A percentile compares a stretch with the other conserved stretches of the same genome.
These are phyloP conservation scores for Aspergillus sp. DNA, from an alignment of 2,329 filamentous ascomycete genomes.

Conservation along the genomic window DNA sequence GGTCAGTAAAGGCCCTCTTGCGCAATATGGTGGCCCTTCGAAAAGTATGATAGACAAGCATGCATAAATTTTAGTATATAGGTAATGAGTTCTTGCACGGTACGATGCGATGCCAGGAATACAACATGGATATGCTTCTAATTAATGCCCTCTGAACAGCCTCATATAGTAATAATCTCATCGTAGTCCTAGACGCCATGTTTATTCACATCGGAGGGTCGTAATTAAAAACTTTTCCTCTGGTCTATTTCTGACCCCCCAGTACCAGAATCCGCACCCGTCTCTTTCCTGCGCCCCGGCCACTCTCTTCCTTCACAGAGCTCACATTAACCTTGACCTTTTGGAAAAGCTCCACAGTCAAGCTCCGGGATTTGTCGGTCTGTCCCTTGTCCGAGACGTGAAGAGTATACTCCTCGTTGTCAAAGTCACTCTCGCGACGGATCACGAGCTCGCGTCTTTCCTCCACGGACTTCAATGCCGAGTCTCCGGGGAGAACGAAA, in stretches of 20 bases:
- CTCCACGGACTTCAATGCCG: constrained; percentile 26
- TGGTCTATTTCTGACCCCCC: constrained; percentile 15
- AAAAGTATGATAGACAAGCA: constrained; percentile 17
- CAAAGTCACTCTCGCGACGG: constrained; percentile 72
- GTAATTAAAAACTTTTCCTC: constrained; percentile 1
- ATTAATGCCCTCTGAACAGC: neutral
- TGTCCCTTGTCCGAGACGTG: constrained; percentile 54
- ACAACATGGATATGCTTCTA: too few relatives aligned
- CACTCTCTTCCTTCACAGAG: constrained; percentile 81
- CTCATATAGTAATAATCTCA: constrained; percentile 1
- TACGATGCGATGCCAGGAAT: too few relatives aligned
- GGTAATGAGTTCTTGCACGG: too few relatives aligned
- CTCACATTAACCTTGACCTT: constrained; percentile 86
- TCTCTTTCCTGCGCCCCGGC: constrained; percentile 81
- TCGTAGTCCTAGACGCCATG: constrained; percentile 2
- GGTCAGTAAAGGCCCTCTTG: constrained; percentile 26
- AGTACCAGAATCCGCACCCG: constrained; percentile 50
- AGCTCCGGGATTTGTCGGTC: constrained; percentile 29
- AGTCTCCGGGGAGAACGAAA: constrained; percentile 65
- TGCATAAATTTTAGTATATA: too few relatives aligned
- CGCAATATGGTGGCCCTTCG: constrained; percentile 30
- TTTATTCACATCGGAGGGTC: constrained; percentile 5
- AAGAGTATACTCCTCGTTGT: constrained; percentile 81
- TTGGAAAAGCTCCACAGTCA: constrained; percentile 79
- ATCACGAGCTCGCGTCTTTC: constrained; percentile 33